Evolutionary conservation across 1,284 basidiomycete species (phyloP).

Genomic region (Earliella scabrosa): DNA sequence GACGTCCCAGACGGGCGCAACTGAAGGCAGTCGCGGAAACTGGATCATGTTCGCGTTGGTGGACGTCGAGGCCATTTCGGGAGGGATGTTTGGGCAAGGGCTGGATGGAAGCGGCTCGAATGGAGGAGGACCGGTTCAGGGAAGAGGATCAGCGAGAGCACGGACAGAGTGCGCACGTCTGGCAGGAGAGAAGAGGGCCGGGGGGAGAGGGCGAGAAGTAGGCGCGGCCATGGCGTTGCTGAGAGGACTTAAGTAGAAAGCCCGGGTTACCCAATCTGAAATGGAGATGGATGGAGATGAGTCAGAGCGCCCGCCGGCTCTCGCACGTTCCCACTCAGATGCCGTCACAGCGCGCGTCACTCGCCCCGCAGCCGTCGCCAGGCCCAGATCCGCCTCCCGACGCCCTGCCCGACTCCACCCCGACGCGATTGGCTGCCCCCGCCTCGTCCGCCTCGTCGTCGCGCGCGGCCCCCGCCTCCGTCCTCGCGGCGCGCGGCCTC

Average conservation of each 20-base stretch:
- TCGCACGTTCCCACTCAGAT: slow-evolving; percentile 1
- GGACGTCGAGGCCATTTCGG: slow-evolving; percentile 15
- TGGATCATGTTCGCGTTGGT: slow-evolving; percentile 19
- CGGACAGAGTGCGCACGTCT: neutral
- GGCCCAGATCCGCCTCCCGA: slow-evolving; percentile 6
- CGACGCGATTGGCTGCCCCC: neutral
- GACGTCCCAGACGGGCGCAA: slow-evolving; percentile 11
- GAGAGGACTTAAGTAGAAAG: slow-evolving; percentile 8
- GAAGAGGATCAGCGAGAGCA: neutral
- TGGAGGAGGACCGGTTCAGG: neutral
- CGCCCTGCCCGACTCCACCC: neutral
- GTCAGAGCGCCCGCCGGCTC: slow-evolving; percentile 13
- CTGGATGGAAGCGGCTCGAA: neutral
- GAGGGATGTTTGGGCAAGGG: neutral
- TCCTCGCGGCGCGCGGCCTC: no score
- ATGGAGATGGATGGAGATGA: slow-evolving; percentile 18
- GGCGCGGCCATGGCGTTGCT: neutral
- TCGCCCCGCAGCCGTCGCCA: slow-evolving; percentile 8
- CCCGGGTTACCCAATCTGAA: slow-evolving; percentile 14
- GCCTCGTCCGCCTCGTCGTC: neutral
- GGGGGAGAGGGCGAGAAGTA: slow-evolving; percentile 1
- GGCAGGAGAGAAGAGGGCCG: neutral
- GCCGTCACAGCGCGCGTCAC: slow-evolving; percentile 24
- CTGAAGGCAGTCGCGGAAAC: slow-evolving; percentile 20
- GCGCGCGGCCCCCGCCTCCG: neutral